These are phyloP conservation scores for Yamadazyma epiphylla DNA, from an alignment of 1,139 yeast species.

Conservation along the genomic window DNA sequence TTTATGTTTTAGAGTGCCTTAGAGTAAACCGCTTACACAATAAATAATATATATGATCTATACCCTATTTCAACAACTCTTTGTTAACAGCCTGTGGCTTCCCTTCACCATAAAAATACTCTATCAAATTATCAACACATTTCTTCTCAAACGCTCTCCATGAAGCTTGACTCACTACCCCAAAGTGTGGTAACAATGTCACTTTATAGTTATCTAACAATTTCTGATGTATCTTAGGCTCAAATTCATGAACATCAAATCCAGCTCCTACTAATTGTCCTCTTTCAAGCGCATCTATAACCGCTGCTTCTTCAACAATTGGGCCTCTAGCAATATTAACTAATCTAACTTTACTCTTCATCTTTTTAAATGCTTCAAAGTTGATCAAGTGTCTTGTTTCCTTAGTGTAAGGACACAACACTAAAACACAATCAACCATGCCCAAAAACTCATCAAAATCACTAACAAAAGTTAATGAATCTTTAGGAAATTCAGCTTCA, in stretches of 20 bases:
- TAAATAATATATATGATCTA: too few species aligned
- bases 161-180: slow-evolving; percentile 26
- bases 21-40: too few species aligned
- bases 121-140: slow-evolving; percentile 28
- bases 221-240: slow-evolving; percentile 27
- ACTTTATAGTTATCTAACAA: slow-evolving; percentile 26
- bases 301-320: slow-evolving; percentile 31
- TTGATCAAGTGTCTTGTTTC: slow-evolving; percentile 25
- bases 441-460: slow-evolving; percentile 25
- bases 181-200: slow-evolving; percentile 31
- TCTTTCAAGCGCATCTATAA: slow-evolving; percentile 30
- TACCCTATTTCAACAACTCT: slow-evolving; percentile 2
- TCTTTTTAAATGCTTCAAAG: slow-evolving; percentile 22
- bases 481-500: slow-evolving; percentile 17
- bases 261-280: slow-evolving; percentile 38
- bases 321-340: slow-evolving; percentile 39
- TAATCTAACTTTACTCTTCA: slow-evolving; percentile 28
- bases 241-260: slow-evolving; percentile 38
- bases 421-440: slow-evolving; percentile 26
- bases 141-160: slow-evolving; percentile 28
- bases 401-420: slow-evolving; percentile 30
- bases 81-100: slow-evolving; percentile 21
- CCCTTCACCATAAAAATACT: slow-evolving; percentile 23
- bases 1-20: too few species aligned
- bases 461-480: slow-evolving; percentile 16